Conservation (phyloP, 345 rosid species). For the Aegle marmelos region DNA sequence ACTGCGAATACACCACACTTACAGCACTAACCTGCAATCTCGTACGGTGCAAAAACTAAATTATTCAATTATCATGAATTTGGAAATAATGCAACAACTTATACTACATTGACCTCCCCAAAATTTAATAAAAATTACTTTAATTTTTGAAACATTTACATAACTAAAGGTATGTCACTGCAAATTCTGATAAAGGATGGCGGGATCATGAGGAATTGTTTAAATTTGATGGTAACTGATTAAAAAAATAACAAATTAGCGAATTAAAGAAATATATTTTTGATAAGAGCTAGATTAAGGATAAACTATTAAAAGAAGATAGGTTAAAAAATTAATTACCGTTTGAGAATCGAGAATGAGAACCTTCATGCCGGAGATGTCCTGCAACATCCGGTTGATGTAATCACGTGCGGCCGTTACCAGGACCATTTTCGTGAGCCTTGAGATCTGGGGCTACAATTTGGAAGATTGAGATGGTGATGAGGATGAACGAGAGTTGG, state of each 20-base stretch:
- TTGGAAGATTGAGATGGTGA: background rate
- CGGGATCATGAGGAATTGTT: background rate
- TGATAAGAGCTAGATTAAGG: background rate
- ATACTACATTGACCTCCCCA: background rate
- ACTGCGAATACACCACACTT: conserved; percentile 89
- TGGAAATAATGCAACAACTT: background rate
- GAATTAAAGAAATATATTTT: background rate
- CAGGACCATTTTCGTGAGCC: conserved; percentile 55
- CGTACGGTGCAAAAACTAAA: background rate
- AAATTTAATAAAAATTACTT: background rate
- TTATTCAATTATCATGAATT: background rate
- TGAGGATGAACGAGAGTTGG: background rate
- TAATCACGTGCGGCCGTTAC: conserved; percentile 84
- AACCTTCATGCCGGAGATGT: conserved; percentile 98
- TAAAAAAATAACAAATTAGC: background rate
- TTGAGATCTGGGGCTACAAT: conserved; percentile 26
- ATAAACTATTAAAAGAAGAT: background rate
- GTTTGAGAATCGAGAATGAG: conserved; percentile 96
- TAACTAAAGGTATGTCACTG: too few relatives aligned
- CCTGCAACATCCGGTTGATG: conserved; percentile 89
- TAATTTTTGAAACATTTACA: background rate
- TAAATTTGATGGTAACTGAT: background rate
- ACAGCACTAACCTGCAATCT: conserved; percentile 76
- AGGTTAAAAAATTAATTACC: conserved; percentile 27
- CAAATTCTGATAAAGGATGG: background rate